These are phyloP conservation scores for Puccinellia tenuiflora DNA, from an alignment of 176 grass and related monocot species.

Conservation along the genomic window DNA sequence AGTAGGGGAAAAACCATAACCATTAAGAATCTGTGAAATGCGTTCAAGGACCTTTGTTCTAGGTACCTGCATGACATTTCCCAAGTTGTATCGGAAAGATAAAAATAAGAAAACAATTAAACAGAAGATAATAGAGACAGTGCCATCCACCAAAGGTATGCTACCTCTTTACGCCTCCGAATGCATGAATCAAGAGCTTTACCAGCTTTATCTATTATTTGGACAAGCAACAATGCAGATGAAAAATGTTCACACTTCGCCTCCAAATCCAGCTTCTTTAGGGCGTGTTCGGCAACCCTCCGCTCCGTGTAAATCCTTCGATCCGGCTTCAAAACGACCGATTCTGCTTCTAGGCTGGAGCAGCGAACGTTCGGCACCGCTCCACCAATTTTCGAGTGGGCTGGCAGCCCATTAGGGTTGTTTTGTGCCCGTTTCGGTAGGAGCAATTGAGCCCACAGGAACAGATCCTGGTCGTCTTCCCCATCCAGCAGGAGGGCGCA, in stretches of 20 bases:
- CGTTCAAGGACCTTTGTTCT: not conserved
- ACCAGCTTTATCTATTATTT: conserved; percentile 8
- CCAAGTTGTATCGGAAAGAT: not conserved
- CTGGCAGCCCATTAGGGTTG: too few relatives aligned
- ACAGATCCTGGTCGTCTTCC: too few relatives aligned
- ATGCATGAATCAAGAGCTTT: conserved; percentile 9
- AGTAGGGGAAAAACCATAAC: not conserved
- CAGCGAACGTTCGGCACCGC: too few relatives aligned
- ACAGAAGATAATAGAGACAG: not conserved
- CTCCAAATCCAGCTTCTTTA: not conserved
- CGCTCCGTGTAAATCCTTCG: too few relatives aligned
- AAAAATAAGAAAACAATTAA: not conserved
- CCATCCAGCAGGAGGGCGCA: too few relatives aligned
- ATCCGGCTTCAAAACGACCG: too few relatives aligned
- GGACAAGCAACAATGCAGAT: not conserved
- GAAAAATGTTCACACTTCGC: not conserved
- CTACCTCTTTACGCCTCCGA: conserved; percentile 2
- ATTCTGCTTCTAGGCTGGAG: too few relatives aligned
- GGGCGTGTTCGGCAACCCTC: too few relatives aligned
- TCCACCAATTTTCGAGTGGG: too few relatives aligned
- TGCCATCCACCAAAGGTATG: not conserved
- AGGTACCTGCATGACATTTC: not conserved
- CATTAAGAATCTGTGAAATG: not conserved
- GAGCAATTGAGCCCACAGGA: too few relatives aligned
- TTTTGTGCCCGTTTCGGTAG: too few relatives aligned